Conservation (phyloP, 148 eudicot species). For the Polygonum maritimum region DNA sequence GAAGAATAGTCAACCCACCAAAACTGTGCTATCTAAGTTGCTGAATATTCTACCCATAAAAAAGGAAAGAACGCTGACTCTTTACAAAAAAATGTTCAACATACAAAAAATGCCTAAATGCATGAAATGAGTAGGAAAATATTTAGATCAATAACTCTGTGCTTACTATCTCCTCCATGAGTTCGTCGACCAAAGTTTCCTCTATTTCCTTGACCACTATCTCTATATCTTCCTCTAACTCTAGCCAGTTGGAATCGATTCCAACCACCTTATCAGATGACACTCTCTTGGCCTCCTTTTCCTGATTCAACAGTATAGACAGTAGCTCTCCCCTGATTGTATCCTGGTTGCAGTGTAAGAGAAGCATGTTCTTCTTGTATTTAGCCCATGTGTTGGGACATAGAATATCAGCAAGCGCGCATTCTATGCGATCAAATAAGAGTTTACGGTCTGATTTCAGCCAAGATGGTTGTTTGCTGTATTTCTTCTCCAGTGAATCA, state of each 20-base stretch:
- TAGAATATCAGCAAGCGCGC: slow-evolving; percentile 43
- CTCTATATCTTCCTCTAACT: slow-evolving; percentile 37
- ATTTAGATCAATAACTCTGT: neutral
- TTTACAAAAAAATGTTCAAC: neutral
- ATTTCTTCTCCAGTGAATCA: slow-evolving; percentile 61
- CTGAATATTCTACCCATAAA: neutral
- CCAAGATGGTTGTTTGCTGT: slow-evolving; percentile 48
- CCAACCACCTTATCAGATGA: slow-evolving; percentile 33
- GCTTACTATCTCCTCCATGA: slow-evolving; percentile 36
- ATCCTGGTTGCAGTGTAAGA: slow-evolving; percentile 20
- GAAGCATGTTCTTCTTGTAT: slow-evolving; percentile 27
- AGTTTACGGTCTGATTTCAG: slow-evolving; percentile 59
- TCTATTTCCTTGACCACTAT: slow-evolving; percentile 49
- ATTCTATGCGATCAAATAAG: slow-evolving; percentile 61
- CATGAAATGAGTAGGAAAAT: neutral
- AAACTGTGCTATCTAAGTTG: neutral
- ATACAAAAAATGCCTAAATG: neutral
- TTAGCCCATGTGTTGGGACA: slow-evolving; percentile 21
- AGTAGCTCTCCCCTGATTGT: slow-evolving; percentile 50
- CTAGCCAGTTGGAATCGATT: slow-evolving; percentile 35
- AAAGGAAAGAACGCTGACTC: neutral
- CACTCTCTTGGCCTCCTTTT: slow-evolving; percentile 27
- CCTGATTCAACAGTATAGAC: slow-evolving; percentile 34
- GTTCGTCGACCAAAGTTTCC: slow-evolving; percentile 35
- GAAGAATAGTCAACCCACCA: neutral